Evolutionary conservation across 73 alveolate genomes (phyloP).

Genomic region (Durusdinium trenchii): DNA sequence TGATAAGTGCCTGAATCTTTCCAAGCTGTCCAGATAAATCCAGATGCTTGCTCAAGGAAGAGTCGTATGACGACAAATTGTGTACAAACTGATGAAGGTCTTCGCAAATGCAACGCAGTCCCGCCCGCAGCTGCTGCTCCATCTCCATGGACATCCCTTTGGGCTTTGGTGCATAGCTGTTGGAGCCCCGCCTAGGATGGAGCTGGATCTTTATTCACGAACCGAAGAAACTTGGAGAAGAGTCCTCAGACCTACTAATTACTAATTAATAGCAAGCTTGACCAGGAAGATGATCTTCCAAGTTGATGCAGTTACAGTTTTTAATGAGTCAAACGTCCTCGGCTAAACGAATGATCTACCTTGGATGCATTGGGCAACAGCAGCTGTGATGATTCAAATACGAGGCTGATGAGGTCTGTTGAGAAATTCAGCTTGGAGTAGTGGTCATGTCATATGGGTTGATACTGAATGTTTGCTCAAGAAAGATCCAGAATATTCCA

Average conservation of each 20-base stretch:
- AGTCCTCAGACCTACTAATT: neutral
- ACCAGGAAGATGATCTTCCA: neutral
- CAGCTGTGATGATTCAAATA: no score
- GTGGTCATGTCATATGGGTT: neutral
- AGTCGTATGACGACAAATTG: neutral
- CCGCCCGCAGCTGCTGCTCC: conserved; percentile 65
- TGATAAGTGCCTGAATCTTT: neutral
- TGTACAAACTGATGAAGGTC: neutral
- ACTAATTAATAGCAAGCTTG: neutral
- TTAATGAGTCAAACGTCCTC: no score
- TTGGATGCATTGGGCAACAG: no score
- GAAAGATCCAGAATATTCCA: neutral
- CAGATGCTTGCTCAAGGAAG: neutral
- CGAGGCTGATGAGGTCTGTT: neutral
- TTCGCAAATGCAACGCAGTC: neutral
- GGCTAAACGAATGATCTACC: no score
- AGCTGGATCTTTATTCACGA: no score
- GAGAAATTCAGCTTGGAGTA: neutral
- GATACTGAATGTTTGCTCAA: neutral
- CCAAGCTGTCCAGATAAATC: neutral
- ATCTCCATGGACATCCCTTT: conserved; percentile 38
- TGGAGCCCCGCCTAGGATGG: conserved; percentile 60
- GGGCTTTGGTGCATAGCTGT: conserved; percentile 32
- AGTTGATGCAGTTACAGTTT: neutral
- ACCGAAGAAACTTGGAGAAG: no score